Conservation (phyloP, 169 alveolate species). For the Theileria equi region DNA sequence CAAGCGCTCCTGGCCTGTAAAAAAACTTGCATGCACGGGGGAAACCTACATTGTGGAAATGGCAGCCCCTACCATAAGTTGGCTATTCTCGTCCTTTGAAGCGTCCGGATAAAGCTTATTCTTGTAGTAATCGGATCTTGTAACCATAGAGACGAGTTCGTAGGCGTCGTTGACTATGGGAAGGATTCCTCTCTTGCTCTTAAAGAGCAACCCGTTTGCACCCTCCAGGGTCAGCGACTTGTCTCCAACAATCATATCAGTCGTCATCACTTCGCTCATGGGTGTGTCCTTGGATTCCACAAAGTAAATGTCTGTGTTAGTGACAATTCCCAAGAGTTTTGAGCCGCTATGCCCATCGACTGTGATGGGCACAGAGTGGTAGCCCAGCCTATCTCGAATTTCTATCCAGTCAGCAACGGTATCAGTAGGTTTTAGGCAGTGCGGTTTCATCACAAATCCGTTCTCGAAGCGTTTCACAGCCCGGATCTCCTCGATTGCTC, state of each 20-base stretch:
- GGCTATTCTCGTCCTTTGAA: constrained; percentile 83
- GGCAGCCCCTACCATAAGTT: constrained; percentile 87
- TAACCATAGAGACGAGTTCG: constrained; percentile 83
- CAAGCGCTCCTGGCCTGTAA: constrained; percentile 53
- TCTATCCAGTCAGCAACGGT: constrained; percentile 78
- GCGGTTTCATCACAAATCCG: constrained; percentile 87
- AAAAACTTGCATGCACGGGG: neutral
- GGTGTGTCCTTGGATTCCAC: constrained; percentile 73
- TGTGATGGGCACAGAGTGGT: constrained; percentile 84
- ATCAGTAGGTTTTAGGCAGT: constrained; percentile 79
- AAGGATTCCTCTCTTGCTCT: constrained; percentile 77
- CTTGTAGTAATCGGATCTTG: constrained; percentile 85
- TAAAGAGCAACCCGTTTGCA: constrained; percentile 78
- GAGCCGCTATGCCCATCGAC: constrained; percentile 82
- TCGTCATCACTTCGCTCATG: constrained; percentile 80
- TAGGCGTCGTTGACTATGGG: constrained; percentile 84
- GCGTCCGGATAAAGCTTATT: constrained; percentile 83
- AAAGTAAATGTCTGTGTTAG: constrained; percentile 84
- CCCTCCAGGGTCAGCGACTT: constrained; percentile 80
- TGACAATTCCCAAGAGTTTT: constrained; percentile 83
- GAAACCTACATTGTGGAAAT: constrained; percentile 66
- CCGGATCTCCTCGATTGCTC: constrained; percentile 81
- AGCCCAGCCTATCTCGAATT: constrained; percentile 68
- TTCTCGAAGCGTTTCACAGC: constrained; percentile 87
- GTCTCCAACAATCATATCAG: constrained; percentile 77